Base-by-base conservation (phyloP, 345 rosid genomes). In the Cardamine chenopodiifolia region DNA sequence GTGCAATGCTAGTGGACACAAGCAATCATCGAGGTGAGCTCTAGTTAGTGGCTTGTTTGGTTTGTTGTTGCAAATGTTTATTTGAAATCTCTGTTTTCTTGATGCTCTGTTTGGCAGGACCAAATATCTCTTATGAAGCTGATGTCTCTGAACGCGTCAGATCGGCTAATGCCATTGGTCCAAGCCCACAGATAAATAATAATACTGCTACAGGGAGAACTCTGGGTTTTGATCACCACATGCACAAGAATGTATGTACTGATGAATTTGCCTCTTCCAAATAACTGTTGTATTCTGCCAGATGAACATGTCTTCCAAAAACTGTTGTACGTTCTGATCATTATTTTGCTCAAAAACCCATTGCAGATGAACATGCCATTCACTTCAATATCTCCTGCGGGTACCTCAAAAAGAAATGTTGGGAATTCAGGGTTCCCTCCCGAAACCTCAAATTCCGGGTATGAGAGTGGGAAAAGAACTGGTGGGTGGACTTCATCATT, bases 401-500 rank as follows among this genome's bases (percentile, higher is more conserved):
- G 88, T 47, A 61, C 88, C 47, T 80, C 96, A 52, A 91, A 81
- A 75, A 88, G 90, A 82, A 85, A 81, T 72, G 75, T 80, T 2
- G 53, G 85, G 50, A 87, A 85, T 56, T 81, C 86, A 25, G 74
- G 68, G 28, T 74, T 76, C 72, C 87, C 90, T 14, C 35, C 86
- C 3, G 97, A 88, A 78, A 65, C 87, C 71, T 80, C 86, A 32
- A 86, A 81, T 72, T 68, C 87, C 65, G 83, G 87, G 53, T 86
- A 82, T 23, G 96, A 79, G 22, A 79, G 63, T 66, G 77, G 83
- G 58, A 85, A 78, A 32, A 85, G 81, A 83, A 77, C 86, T 15
- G 89, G 90, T 54, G 85, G 93, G 72, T 89, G 95, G 96, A 89
- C 86, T 74, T 85, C 91, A 26, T 84, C 98, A 52, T 83, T 87